A percentile compares a stretch with the other conserved stretches of the same genome.
Conservation (phyloP, 1,284 basidiomycete species). For the Laetiporus sulphureus region DNA sequence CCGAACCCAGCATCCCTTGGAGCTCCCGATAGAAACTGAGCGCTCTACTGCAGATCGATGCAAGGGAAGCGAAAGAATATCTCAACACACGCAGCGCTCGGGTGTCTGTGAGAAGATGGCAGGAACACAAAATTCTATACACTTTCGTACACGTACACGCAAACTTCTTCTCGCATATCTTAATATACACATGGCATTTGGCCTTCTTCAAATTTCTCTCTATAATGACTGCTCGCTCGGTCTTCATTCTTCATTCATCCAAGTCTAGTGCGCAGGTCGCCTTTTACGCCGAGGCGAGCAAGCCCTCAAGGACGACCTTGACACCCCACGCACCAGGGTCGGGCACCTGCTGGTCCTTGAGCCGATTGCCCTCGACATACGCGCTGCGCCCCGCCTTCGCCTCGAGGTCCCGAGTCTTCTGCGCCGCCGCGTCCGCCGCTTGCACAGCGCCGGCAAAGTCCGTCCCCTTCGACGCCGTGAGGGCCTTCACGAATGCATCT, state of each 20-base stretch:
- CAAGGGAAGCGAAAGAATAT: too few relatives aligned
- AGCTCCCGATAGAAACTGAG: too few relatives aligned
- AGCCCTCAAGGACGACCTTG: conserved; percentile 66
- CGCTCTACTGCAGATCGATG: too few relatives aligned
- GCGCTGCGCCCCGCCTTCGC: conserved; percentile 89
- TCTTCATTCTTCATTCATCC: too few relatives aligned
- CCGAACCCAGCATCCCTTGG: too few relatives aligned
- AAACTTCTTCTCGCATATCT: too few relatives aligned
- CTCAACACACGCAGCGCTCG: too few relatives aligned
- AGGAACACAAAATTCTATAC: too few relatives aligned
- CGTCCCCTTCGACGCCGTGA: conserved; percentile 32
- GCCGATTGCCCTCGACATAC: conserved; percentile 72
- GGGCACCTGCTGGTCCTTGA: conserved; percentile 66
- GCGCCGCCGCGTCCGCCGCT: conserved; percentile 65
- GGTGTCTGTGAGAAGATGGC: too few relatives aligned
- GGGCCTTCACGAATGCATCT: conserved; percentile 66
- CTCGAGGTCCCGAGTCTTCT: conserved; percentile 65
- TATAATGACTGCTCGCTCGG: too few relatives aligned
- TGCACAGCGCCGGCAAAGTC: conserved; percentile 49
- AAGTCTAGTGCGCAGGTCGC: neutral
- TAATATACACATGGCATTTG: neutral
- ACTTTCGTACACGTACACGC: too few relatives aligned
- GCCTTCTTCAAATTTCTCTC: too few relatives aligned
- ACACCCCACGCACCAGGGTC: conserved; percentile 93
- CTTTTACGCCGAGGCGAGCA: conserved; percentile 16